These are phyloP conservation scores for Angophora floribunda DNA, from an alignment of 345 rosid species.

Conservation along the genomic window DNA sequence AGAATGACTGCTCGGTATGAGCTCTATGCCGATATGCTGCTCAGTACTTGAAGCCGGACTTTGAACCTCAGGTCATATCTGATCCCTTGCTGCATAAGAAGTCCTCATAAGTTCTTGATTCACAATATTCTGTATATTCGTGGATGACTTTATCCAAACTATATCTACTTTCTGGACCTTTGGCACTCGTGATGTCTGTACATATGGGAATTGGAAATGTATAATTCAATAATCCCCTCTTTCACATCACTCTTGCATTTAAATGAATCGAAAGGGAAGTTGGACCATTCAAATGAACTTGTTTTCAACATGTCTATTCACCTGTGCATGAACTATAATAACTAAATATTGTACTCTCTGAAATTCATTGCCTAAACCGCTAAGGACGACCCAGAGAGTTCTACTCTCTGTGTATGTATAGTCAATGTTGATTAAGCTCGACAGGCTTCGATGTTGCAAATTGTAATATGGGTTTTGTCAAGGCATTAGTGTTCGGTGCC, in stretches of 20 bases:
- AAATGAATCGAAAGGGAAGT: background rate
- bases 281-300: background rate
- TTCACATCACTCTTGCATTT: background rate
- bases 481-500: background rate
- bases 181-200: background rate
- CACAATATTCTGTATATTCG: background rate
- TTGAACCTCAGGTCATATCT: slow-evolving; percentile 62
- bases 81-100: slow-evolving; percentile 70
- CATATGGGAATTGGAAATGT: background rate
- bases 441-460: background rate
- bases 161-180: background rate
- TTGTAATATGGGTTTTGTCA: background rate
- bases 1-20: slow-evolving; percentile 84
- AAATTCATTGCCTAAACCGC: background rate
- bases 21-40: slow-evolving; percentile 44
- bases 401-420: rapidly evolving
- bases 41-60: slow-evolving; percentile 57
- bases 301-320: background rate
- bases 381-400: background rate
- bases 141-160: background rate
- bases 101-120: slow-evolving; percentile 15
- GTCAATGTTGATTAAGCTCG: background rate
- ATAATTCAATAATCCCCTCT: background rate
- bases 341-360: background rate
- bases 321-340: background rate